A percentile compares a stretch with the other conserved stretches of the same genome.
These are phyloP conservation scores for Penicillium sp. DNA, from an alignment of 2,329 filamentous ascomycete genomes.

Conservation along the genomic window DNA sequence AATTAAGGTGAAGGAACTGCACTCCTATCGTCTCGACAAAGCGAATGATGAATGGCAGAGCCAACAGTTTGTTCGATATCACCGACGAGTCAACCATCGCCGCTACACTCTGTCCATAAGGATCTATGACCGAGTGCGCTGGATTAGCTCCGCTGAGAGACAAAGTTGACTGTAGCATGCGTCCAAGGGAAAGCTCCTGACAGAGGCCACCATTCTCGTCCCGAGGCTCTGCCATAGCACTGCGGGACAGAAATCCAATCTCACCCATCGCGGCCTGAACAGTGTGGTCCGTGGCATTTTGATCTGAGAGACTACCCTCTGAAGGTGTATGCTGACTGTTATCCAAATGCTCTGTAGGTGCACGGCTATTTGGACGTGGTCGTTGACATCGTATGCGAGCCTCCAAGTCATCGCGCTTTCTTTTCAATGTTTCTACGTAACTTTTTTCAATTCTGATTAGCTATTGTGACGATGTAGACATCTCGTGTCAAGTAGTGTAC, in stretches of 20 bases:
- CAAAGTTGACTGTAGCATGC: constrained; percentile 27
- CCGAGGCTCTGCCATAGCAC: constrained; percentile 38
- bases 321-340: not conserved
- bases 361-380: constrained; percentile 2
- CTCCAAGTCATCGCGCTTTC: constrained; percentile 24
- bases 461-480: not conserved
- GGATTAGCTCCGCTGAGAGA: constrained; percentile 20
- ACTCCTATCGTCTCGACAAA: constrained; percentile 17
- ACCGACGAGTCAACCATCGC: constrained; percentile 6
- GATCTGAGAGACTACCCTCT: not conserved
- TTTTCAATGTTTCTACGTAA: constrained; percentile 28
- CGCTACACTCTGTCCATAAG: not conserved
- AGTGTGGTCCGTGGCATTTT: constrained; percentile 14
- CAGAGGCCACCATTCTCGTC: constrained; percentile 26
- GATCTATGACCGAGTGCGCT: constrained; percentile 10
- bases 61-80: constrained; percentile 8
- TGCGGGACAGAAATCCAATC: constrained; percentile 37
- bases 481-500: not conserved
- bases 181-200: constrained; percentile 25
- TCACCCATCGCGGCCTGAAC: constrained; percentile 36
- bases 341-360: not conserved
- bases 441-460: constrained; percentile 3
- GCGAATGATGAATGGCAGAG: constrained; percentile 13
- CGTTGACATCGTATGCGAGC: constrained; percentile 15
- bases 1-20: constrained; percentile 20